Evolutionary conservation across 169 alveolate species (phyloP), one percentile per base, ranked within the genome.

Genomic region (Haemoproteus tartakovskyi): DNA sequence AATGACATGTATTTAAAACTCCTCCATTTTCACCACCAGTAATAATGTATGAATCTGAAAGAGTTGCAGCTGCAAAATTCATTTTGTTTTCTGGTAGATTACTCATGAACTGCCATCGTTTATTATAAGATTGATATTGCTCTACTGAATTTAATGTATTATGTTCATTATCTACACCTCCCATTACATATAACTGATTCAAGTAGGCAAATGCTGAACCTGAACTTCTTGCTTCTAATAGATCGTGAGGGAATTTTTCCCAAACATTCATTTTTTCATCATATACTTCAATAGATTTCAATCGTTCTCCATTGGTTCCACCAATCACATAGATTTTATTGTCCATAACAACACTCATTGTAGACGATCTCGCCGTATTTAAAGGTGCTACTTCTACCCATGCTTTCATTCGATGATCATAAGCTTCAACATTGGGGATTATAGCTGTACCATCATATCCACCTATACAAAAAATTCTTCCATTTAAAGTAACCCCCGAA

Each of bases 221-320:
- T 0, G 95, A 93, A 18, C 94, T 85, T 50, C 96, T 85, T 1
- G 84, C 95, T 70, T 92, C 95, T 12, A 92, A 62, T 78, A 92
- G 74, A 22, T 87, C 90, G n/a, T 81, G 82, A 21, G 91, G 86
- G 24, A 88, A 56, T 3, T 64, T 54, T 60, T 89, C 91, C 97
- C 96, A 93, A 60, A 88, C 89, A 61, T 92, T 87, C 89, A 87
- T 86, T n/a, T 92, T 87, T 18, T 91, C 93, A 54, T 92, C 96
- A 67, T 90, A 92, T 57, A 90, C 81, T 70, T 93, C 96, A 16
- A 90, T 94, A 16, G 90, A 82, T 30, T 90, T 90, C 43, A 93
- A 90, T 51, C 95, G 79, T 43, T 91, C 93, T 5, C 95, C 96
- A 43, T 80, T 82, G 2, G 96, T 87, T 19, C 95, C 96, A 9